A percentile compares a stretch with the other conserved stretches of the same genome.
Evolutionary conservation across 2,329 filamentous ascomycete species (phyloP).

Genomic region (Chaetomium strumarium): DNA sequence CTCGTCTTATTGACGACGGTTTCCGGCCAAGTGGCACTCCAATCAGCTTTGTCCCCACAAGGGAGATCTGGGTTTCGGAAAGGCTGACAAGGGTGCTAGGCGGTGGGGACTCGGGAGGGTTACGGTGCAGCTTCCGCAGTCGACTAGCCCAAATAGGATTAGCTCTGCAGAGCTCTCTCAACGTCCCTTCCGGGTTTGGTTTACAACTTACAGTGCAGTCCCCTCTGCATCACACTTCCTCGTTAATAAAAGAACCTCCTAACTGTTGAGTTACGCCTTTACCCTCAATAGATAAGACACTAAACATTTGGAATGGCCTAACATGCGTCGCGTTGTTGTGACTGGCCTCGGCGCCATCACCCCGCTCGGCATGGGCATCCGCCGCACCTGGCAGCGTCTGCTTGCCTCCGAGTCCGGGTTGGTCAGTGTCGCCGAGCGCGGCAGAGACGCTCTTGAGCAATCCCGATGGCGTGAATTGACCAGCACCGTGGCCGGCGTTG

Average conservation of each 20-base stretch:
- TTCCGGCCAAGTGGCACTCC: conserved; percentile 21
- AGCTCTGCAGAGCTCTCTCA: background rate
- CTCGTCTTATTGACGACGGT: conserved; percentile 14
- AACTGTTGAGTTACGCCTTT: background rate
- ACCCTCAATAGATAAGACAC: background rate
- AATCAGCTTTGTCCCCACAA: conserved; percentile 12
- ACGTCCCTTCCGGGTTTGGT: too few relatives aligned
- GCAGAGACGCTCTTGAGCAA: conserved; percentile 34
- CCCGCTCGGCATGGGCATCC: conserved; percentile 74
- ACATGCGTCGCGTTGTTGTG: conserved; percentile 71
- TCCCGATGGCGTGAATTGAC: conserved; percentile 64
- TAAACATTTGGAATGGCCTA: conserved; percentile 35
- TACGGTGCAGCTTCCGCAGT: background rate
- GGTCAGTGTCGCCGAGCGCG: conserved; percentile 60
- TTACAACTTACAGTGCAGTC: background rate
- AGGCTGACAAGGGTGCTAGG: background rate
- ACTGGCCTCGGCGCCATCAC: conserved; percentile 78
- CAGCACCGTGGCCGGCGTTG: conserved; percentile 77
- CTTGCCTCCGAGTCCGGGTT: conserved; percentile 76
- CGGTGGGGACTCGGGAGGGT: background rate
- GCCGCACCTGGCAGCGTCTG: conserved; percentile 73
- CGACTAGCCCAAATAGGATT: background rate
- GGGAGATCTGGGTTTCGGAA: background rate
- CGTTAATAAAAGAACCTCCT: too few relatives aligned
- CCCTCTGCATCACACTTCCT: too few relatives aligned